Evolutionary conservation across 225 moss, liverwort and hornwort species (phyloP), one percentile per base, ranked within the genome.

Genomic region (Asterella californica): DNA sequence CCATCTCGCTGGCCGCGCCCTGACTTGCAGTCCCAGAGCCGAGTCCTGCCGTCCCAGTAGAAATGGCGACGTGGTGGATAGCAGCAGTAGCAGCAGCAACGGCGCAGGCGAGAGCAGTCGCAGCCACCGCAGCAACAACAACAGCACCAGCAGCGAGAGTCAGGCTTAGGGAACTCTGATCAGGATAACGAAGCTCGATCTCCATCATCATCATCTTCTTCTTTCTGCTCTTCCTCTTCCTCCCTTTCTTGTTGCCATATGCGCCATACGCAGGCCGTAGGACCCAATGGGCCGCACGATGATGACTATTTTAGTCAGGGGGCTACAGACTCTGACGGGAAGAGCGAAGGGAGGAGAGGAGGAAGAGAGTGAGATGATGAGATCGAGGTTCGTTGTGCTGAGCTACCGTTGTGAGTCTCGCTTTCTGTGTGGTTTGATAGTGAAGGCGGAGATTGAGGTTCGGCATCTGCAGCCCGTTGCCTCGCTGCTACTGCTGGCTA

Each of bases 1-100:
- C 21, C 92, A 96, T 74, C 90, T 90, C 33, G 91, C 87, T 30
- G 91, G 91, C 71, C 88, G 90, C 38, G 81, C 88, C 33, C 74
- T 84, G 76, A 79, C 84, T 30, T 85, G 69, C 70, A 82, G 76
- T 55, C 82, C 87, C 12, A 70, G 83, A 22, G 83, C 81, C 63
- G 87, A 88, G 34, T 83, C 25, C 25, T 83, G 32, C 79, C 80
- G 61, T 79, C 67, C 33, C 79, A 84, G 68, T 82, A 78, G 25
- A n/a, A 83, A 21, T 75, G 48, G 79, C 38, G 24, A 32, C 36
- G 34, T 57, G 37, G 36, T 22, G 1, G 59, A 59, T 5, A 27
- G 47, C n/a, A 71, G 71, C 32, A 27, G 73, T 50, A 76, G 76
- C 60, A 76, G 55, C 38, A 76, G 33, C 36, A 76, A 25, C 33